Conservation (phyloP, 2,329 filamentous ascomycete genomes). For the Magnaporthales sp. region DNA sequence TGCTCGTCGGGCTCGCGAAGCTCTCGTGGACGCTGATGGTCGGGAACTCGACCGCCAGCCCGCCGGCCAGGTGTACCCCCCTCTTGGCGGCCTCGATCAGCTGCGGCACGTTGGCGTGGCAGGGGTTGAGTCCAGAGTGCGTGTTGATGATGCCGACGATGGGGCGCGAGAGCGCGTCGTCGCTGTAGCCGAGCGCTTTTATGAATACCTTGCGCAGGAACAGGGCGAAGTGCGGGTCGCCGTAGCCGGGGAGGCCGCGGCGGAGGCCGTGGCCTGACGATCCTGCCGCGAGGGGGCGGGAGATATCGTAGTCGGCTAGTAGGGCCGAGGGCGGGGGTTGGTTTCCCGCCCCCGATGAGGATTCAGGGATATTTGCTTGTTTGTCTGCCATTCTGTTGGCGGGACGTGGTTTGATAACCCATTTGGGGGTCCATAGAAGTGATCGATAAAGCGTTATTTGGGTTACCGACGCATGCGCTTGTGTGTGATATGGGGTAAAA, state of each 20-base stretch:
- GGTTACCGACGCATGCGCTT: not conserved
- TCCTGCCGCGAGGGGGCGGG: constrained; percentile 35
- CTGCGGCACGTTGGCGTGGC: constrained; percentile 63
- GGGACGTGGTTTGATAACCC: not conserved
- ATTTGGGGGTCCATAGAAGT: not conserved
- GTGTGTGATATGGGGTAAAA: not conserved
- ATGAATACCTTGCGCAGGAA: constrained; percentile 72
- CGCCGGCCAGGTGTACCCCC: constrained; percentile 58
- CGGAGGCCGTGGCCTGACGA: constrained; percentile 35
- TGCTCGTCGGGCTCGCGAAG: constrained; percentile 63
- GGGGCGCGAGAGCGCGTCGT: constrained; percentile 60
- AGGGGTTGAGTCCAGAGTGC: constrained; percentile 64
- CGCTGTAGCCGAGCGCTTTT: constrained; percentile 65
- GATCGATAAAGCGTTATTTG: not conserved
- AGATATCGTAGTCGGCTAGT: constrained; percentile 56
- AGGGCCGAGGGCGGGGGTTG: constrained; percentile 18
- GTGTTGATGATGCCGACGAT: constrained; percentile 72
- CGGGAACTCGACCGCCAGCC: constrained; percentile 62
- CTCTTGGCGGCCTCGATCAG: constrained; percentile 63
- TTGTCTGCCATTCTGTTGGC: not conserved
- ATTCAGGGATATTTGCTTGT: not conserved
- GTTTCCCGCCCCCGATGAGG: not conserved
- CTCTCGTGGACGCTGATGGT: constrained; percentile 65
- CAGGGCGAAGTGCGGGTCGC: constrained; percentile 66
- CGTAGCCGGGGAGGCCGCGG: constrained; percentile 59